Percentiles rank a stretch among this genome's conserved stretches.
Evolutionary conservation across 2,329 filamentous ascomycete species (phyloP).

Genomic region (Hypoxylon sp.): DNA sequence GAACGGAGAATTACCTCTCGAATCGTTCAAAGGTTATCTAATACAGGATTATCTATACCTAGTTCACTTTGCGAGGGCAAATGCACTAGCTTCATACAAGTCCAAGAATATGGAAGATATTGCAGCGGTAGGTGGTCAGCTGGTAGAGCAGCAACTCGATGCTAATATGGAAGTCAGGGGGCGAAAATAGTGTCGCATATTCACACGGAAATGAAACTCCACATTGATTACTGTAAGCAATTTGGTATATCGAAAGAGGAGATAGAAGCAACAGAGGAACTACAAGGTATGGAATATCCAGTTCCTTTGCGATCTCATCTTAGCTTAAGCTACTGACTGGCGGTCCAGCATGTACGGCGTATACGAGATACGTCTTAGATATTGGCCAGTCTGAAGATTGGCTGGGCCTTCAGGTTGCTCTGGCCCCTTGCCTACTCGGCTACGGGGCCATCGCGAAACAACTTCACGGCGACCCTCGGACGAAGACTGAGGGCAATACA

Average conservation of each 20-base stretch:
- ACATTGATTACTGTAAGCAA: constrained; percentile 83
- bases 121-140: constrained; percentile 67
- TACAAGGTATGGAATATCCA: constrained; percentile 68
- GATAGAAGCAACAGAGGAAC: constrained; percentile 81
- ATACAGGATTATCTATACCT: constrained; percentile 94
- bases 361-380: constrained; percentile 89
- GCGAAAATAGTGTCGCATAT: constrained; percentile 83
- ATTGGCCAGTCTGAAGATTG: constrained; percentile 90
- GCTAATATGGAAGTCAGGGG: constrained; percentile 59
- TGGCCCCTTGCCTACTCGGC: constrained; percentile 91
- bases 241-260: constrained; percentile 83
- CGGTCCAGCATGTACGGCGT: constrained; percentile 68
- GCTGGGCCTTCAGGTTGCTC: constrained; percentile 85
- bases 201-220: constrained; percentile 82
- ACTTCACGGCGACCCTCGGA: constrained; percentile 74
- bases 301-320: neutral
- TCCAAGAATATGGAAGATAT: constrained; percentile 81
- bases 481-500: constrained; percentile 73
- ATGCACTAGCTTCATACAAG: constrained; percentile 89
- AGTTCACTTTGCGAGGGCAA: constrained; percentile 90
- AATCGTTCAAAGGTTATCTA: constrained; percentile 89
- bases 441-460: constrained; percentile 85
- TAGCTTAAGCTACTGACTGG: constrained; percentile 10
- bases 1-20: constrained; percentile 78
- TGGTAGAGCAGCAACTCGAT: constrained; percentile 2